A percentile compares a stretch with the other conserved stretches of the same genome.
These are phyloP conservation scores for Sporisorium graminicola DNA, from an alignment of 1,284 basidiomycete genomes.

Conservation along the genomic window DNA sequence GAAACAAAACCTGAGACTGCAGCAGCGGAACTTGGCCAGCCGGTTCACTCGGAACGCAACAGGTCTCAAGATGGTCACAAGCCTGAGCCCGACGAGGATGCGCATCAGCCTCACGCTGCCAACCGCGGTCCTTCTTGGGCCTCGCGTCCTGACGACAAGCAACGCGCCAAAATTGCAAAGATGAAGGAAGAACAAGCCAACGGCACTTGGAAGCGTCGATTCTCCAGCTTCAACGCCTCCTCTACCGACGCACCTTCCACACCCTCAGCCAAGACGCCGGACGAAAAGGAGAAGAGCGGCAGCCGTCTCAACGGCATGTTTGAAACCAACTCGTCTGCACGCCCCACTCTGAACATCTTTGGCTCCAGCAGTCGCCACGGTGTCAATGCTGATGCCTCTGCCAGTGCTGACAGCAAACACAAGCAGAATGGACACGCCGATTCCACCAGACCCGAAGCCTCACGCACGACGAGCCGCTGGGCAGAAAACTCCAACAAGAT, in stretches of 20 bases:
- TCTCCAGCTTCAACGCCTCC: constrained; percentile 35
- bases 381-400: constrained; percentile 16
- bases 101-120: constrained; percentile 38
- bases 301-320: constrained; percentile 30
- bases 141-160: constrained; percentile 54
- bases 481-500: constrained; percentile 47
- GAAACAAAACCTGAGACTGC: constrained; percentile 31
- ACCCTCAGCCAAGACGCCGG: constrained; percentile 17
- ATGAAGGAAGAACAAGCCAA: constrained; percentile 47
- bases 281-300: constrained; percentile 26
- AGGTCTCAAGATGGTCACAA: constrained; percentile 6
- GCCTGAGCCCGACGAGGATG: constrained; percentile 13
- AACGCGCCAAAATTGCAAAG: constrained; percentile 58
- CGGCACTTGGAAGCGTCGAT: constrained; percentile 39
- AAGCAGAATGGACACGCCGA: constrained; percentile 14
- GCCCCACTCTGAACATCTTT: constrained; percentile 38
- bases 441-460: constrained; percentile 10
- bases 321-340: constrained; percentile 15
- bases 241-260: constrained; percentile 12
- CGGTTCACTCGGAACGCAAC: constrained; percentile 44
- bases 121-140: constrained; percentile 59
- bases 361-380: constrained; percentile 16
- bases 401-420: constrained; percentile 11
- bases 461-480: constrained; percentile 31
- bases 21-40: constrained; percentile 36